These are phyloP conservation scores for Ophiorrhiza pumila DNA, from an alignment of 257 asterid genomes.

Conservation along the genomic window DNA sequence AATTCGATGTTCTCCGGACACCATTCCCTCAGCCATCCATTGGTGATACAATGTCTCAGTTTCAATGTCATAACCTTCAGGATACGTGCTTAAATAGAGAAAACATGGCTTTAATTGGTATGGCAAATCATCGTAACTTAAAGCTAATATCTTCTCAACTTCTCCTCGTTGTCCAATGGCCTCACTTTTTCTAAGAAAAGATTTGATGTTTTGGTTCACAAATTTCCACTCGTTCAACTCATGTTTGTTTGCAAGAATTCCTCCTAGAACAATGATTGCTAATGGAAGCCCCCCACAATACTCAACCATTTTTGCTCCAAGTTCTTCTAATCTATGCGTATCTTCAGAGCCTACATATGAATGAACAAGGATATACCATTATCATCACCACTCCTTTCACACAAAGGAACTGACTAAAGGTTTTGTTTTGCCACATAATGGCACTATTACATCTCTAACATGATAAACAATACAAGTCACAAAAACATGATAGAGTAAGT, in stretches of 20 bases:
- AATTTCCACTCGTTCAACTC: not conserved
- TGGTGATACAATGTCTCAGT: not conserved
- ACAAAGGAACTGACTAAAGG: too few relatives aligned
- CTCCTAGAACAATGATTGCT: not conserved
- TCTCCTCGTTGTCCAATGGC: not conserved
- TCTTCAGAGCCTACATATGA: conserved; percentile 18
- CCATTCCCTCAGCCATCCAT: conserved; percentile 10
- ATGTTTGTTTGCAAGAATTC: not conserved
- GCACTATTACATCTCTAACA: too few relatives aligned
- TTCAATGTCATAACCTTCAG: conserved; percentile 1
- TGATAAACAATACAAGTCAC: too few relatives aligned
- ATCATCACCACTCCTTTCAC: too few relatives aligned
- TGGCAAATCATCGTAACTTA: conserved; percentile 8
- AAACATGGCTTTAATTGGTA: conserved; percentile 3
- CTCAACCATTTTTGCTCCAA: conserved; percentile 36
- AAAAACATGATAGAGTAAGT: too few relatives aligned
- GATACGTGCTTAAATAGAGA: not conserved
- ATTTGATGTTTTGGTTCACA: not conserved
- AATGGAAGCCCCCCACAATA: conserved; percentile 26
- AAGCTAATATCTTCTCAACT: not conserved
- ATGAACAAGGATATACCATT: too few relatives aligned
- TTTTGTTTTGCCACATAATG: too few relatives aligned
- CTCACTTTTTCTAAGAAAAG: not conserved
- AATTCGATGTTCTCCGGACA: not conserved
- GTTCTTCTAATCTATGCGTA: conserved; percentile 23